phyloP scores from a whole-genome alignment of 202 grass and related monocot genomes.

The Eragrostis tef region DNA sequence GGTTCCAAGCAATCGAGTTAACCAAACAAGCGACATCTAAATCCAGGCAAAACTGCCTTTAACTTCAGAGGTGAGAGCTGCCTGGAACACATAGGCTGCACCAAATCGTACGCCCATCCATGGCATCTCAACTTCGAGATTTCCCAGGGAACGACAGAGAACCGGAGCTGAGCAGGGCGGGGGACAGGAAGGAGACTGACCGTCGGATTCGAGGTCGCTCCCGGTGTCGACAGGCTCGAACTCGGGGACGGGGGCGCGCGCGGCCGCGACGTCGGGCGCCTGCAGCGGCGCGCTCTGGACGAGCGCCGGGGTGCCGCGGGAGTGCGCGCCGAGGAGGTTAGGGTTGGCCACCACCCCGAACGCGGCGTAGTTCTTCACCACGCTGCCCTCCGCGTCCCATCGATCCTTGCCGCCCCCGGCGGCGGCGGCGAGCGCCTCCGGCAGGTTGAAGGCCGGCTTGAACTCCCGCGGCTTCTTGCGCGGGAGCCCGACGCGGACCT shows the following conservation, averaged over 20 bases:
- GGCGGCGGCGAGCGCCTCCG: conserved; percentile 60
- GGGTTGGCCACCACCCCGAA: conserved; percentile 92
- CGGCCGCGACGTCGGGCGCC: conserved; percentile 51
- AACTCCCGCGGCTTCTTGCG: conserved; percentile 72
- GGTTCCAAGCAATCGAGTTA: neutral
- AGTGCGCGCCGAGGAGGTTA: conserved; percentile 69
- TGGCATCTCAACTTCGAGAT: neutral
- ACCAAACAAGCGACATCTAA: neutral
- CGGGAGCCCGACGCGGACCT: conserved; percentile 78
- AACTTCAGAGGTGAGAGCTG: neutral
- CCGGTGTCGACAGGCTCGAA: conserved; percentile 73
- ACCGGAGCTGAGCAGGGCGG: neutral
- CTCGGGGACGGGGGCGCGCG: conserved; percentile 46
- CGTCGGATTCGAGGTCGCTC: conserved; percentile 75
- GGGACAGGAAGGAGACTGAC: conserved; percentile 38
- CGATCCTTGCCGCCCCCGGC: conserved; percentile 37
- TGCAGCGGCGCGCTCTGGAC: conserved; percentile 66
- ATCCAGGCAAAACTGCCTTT: neutral
- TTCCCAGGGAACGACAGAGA: neutral
- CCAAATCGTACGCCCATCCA: neutral
- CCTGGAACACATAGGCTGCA: neutral
- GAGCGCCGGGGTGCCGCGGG: conserved; percentile 63
- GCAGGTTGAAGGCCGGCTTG: conserved; percentile 75
- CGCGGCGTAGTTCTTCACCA: conserved; percentile 80
- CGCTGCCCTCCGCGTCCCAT: conserved; percentile 81